Base-by-base conservation (phyloP, 1,284 basidiomycete genomes). In the Fomitopsis betulina region DNA sequence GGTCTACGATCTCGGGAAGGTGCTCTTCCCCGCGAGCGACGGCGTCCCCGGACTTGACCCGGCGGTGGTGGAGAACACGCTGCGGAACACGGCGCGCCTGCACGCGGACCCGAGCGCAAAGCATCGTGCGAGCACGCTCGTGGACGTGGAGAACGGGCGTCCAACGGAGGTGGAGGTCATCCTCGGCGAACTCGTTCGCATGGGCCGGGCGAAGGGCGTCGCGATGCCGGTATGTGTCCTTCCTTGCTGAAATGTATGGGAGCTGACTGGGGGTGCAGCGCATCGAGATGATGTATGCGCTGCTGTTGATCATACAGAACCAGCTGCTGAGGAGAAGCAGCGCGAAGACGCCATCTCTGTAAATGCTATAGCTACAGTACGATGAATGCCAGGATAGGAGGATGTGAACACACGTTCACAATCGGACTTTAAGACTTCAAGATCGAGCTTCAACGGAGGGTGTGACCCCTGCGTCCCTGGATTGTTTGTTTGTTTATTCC, bases 111-210 rank as follows among this genome's bases (percentile, higher is more conserved):
- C 83, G 2, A 73, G 79, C 8, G 79, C 74, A 62, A 74, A 59
- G 12, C 79, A 85, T 56, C 72, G 77, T 50, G 77, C 83, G 5
- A 86, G 84, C 64, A 87, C 86, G 82, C 71, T 88, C 30, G 73
- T 87, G 10, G 86, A 88, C 67, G 73, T 76, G 21, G 75, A 80
- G 63, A 75, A 71, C 21, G 79, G 76, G 2, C 73, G 73, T 56
- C 84, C 87, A 32, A 80, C 87, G 59, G 86, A 89, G 70, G 78
- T 88, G 0, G 86, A 87, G 66, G 83, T 79, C 17, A 83, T 88
- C 55, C 62, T 87, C 10, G 86, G 86, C 0, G 81, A 85, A 62
- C 78, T 86, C 0, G 81, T 87, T 15, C 69, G 82, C 37, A 75
- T 83, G 71, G 86, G 80, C 0, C 72, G 73, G 58, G 70, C 74